A percentile compares a stretch with the other conserved stretches of the same genome.
phyloP scores from a whole-genome alignment of 2,329 filamentous ascomycete species.

The Didymella arachidicola region DNA sequence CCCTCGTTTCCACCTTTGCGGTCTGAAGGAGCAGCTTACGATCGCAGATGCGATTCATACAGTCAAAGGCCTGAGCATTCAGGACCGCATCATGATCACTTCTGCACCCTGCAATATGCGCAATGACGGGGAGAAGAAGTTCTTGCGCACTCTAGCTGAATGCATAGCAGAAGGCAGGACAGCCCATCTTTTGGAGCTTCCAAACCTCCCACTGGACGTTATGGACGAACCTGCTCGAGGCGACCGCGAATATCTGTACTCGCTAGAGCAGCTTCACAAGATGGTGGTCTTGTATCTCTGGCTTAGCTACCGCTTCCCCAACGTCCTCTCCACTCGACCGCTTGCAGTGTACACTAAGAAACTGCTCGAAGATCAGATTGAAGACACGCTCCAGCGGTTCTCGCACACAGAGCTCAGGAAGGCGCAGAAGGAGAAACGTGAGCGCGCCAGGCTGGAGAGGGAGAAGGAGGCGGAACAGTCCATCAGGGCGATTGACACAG shows the following conservation, averaged over 20 bases:
- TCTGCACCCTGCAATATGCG: constrained; percentile 71
- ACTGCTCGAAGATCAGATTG: constrained; percentile 79
- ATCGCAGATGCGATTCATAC: constrained; percentile 79
- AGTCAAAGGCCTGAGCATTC: constrained; percentile 70
- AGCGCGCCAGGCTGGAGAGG: constrained; percentile 14
- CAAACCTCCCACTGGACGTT: constrained; percentile 73
- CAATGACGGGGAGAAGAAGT: constrained; percentile 54
- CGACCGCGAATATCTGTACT: constrained; percentile 66
- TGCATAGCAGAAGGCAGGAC: constrained; percentile 72
- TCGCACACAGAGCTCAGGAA: constrained; percentile 47
- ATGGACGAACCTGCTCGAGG: constrained; percentile 65
- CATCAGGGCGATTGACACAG: background rate
- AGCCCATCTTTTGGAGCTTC: constrained; percentile 75
- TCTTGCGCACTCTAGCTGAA: constrained; percentile 70
- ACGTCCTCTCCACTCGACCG: constrained; percentile 76
- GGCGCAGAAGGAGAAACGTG: constrained; percentile 15
- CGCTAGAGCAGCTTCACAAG: constrained; percentile 81
- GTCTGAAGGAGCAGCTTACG: constrained; percentile 66
- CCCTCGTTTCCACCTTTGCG: constrained; percentile 74
- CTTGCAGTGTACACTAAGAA: constrained; percentile 81
- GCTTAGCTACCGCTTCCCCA: constrained; percentile 88
- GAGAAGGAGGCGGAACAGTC: constrained; percentile 15
- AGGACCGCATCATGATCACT: constrained; percentile 79
- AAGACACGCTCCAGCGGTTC: constrained; percentile 67
- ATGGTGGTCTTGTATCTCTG: constrained; percentile 86